These are phyloP conservation scores for Venturia carpophila DNA, from an alignment of 2,329 filamentous ascomycete species.

Conservation along the genomic window DNA sequence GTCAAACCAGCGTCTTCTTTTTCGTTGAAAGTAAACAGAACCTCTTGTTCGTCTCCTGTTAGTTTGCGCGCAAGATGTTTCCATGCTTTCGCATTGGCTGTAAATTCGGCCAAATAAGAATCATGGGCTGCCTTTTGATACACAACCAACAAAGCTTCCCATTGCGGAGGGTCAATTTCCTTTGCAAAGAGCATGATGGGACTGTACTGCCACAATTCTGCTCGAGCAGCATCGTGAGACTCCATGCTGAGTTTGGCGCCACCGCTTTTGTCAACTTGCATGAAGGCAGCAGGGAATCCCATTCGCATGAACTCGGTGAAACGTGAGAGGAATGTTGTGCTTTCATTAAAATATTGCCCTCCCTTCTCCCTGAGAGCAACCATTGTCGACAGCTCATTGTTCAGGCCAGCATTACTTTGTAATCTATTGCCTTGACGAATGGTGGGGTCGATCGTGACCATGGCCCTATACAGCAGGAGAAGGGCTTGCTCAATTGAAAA, in stretches of 20 bases:
- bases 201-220: conserved; percentile 77
- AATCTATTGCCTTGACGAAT: conserved; percentile 50
- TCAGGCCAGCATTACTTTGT: conserved; percentile 40
- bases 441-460: conserved; percentile 85
- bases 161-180: conserved; percentile 73
- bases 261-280: conserved; percentile 55
- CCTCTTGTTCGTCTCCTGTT: conserved; percentile 67
- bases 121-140: conserved; percentile 72
- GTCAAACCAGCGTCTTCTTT: conserved; percentile 54
- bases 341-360: conserved; percentile 75
- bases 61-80: conserved; percentile 70
- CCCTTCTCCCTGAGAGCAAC: conserved; percentile 90
- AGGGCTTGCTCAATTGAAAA: conserved; percentile 71
- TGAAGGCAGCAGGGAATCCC: conserved; percentile 68
- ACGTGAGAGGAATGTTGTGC: conserved; percentile 65
- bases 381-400: conserved; percentile 75
- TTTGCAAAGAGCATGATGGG: conserved; percentile 81
- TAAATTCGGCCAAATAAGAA: conserved; percentile 76
- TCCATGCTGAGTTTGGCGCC: conserved; percentile 55
- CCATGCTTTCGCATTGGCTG: conserved; percentile 68
- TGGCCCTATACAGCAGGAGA: conserved; percentile 79
- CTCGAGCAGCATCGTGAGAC: conserved; percentile 64
- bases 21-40: conserved; percentile 84
- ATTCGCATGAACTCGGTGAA: conserved; percentile 74
- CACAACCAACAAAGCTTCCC: conserved; percentile 68